Evolutionary conservation across 257 asterid species (phyloP).

Genomic region (Schizonepeta tenuifolia): DNA sequence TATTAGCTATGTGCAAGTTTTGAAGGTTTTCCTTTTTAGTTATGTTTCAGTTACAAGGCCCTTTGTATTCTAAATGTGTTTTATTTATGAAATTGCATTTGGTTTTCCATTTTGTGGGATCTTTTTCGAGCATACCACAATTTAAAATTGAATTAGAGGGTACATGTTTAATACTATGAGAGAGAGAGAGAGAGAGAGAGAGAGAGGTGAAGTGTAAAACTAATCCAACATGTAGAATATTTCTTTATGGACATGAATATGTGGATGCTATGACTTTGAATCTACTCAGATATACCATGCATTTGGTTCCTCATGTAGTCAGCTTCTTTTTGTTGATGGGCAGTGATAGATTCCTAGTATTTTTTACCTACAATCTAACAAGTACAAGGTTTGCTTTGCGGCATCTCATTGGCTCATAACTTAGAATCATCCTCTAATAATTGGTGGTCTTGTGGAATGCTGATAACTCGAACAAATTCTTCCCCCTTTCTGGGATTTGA

Average conservation of each 20-base stretch:
- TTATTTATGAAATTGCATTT: too few relatives aligned
- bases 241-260: too few relatives aligned
- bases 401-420: not conserved
- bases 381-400: not conserved
- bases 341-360: not conserved
- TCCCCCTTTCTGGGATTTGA: not conserved
- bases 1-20: constrained; percentile 34
- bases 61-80: constrained; percentile 32
- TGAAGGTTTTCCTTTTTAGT: constrained; percentile 1
- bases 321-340: not conserved
- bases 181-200: too few relatives aligned
- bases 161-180: too few relatives aligned
- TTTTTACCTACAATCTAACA: not conserved
- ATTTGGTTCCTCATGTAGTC: not conserved
- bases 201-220: too few relatives aligned
- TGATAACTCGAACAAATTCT: not conserved
- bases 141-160: too few relatives aligned
- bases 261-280: not conserved
- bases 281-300: not conserved
- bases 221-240: too few relatives aligned
- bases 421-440: not conserved
- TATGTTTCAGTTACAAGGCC: constrained; percentile 19
- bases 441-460: not conserved
- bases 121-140: not conserved
- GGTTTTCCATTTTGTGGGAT: not conserved